phyloP scores from a whole-genome alignment of 768 basidiomycete species.

The Clavaria fumosa region DNA sequence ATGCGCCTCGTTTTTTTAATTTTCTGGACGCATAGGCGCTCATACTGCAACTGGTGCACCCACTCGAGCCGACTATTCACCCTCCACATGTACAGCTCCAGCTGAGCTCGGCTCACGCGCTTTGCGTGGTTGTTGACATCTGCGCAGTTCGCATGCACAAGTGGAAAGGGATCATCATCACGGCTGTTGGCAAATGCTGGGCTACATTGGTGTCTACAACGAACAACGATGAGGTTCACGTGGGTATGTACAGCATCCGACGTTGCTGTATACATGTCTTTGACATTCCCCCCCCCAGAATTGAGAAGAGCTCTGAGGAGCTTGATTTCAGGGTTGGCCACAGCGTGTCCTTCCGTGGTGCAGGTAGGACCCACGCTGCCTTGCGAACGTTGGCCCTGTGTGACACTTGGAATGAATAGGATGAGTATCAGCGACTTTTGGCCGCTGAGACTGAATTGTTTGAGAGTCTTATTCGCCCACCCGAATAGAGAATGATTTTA shows the following conservation, averaged over 20 bases:
- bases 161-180: conserved; percentile 53
- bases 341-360: conserved; percentile 22
- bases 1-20: too few species aligned
- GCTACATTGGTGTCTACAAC: conserved; percentile 23
- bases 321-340: conserved; percentile 17
- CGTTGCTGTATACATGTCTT: too few species aligned
- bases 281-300: too few species aligned
- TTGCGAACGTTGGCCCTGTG: too few species aligned
- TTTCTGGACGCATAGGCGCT: conserved; percentile 28
- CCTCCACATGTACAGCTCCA: conserved; percentile 19
- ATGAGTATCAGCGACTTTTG: too few species aligned
- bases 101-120: conserved; percentile 27
- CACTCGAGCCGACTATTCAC: conserved; percentile 21
- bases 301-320: conserved; percentile 16
- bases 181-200: conserved; percentile 53
- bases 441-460: too few species aligned
- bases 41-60: conserved; percentile 40
- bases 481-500: too few species aligned
- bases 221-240: too few species aligned
- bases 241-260: too few species aligned
- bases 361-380: too few species aligned
- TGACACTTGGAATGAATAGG: too few species aligned
- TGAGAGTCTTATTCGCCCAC: too few species aligned
- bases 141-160: conserved; percentile 40
- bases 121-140: conserved; percentile 31